phyloP scores from a whole-genome alignment of 2,329 filamentous ascomycete species.

The Penicillium sp. region DNA sequence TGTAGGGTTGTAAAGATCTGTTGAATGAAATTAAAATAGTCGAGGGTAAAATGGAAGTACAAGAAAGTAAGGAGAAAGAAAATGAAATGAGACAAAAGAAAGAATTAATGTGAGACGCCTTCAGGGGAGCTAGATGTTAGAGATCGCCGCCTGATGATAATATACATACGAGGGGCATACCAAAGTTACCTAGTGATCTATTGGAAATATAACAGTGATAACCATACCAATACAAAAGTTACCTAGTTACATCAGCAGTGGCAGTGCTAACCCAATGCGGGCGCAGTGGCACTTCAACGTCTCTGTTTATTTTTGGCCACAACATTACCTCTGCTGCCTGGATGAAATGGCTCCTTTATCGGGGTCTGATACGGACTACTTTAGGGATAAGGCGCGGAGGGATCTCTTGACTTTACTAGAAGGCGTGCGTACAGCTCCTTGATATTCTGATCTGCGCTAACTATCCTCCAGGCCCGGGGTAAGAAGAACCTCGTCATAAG shows the following conservation, averaged over 20 bases:
- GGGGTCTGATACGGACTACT: constrained; percentile 45
- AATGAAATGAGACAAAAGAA: constrained; percentile 14
- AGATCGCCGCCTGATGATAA: constrained; percentile 13
- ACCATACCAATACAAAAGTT: constrained; percentile 10
- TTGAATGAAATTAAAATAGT: constrained; percentile 1
- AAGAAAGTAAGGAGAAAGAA: constrained; percentile 5
- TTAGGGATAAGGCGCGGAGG: constrained; percentile 66
- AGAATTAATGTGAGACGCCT: constrained; percentile 13
- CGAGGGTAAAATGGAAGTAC: neutral
- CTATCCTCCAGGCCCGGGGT: constrained; percentile 72
- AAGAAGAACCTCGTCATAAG: constrained; percentile 99
- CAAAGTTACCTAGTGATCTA: neutral
- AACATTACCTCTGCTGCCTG: constrained; percentile 19
- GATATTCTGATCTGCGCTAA: constrained; percentile 20
- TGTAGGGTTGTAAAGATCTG: neutral
- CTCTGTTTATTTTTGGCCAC: constrained; percentile 26
- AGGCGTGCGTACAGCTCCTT: constrained; percentile 69
- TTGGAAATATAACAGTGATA: neutral
- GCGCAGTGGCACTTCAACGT: constrained; percentile 17
- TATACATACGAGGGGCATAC: neutral
- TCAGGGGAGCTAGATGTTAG: constrained; percentile 13
- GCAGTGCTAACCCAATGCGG: constrained; percentile 22
- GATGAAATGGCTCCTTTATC: constrained; percentile 24
- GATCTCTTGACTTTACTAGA: constrained; percentile 89
- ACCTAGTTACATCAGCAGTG: constrained; percentile 18